Evolutionary conservation across 176 grass and related monocot genomes (phyloP).

Genomic region (Dactylis glomerata): DNA sequence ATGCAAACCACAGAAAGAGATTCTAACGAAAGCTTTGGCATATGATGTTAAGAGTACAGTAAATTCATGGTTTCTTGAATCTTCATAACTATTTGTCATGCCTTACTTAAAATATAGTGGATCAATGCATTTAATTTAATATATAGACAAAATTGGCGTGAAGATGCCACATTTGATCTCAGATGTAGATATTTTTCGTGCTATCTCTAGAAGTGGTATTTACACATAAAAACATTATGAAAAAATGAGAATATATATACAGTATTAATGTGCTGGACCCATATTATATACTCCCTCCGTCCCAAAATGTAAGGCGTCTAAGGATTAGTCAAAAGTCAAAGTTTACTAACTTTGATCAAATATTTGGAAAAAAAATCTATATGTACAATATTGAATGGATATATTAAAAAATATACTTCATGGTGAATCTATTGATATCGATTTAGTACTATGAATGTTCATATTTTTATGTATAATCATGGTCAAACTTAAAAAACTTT

Average conservation of each 20-base stretch:
- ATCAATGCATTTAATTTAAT: not conserved
- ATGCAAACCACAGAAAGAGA: not conserved
- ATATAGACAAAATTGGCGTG: not conserved
- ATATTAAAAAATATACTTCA: too few species aligned
- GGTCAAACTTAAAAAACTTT: too few species aligned
- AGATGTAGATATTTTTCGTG: constrained; percentile 10
- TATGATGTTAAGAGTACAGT: not conserved
- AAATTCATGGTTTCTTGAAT: not conserved
- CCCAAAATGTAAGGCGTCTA: too few species aligned
- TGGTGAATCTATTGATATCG: too few species aligned
- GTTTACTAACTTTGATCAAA: too few species aligned
- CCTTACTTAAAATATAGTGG: not conserved
- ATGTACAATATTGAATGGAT: too few species aligned
- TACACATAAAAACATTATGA: constrained; percentile 6
- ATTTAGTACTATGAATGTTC: too few species aligned
- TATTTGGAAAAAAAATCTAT: too few species aligned
- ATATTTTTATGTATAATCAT: too few species aligned
- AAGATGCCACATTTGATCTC: not conserved
- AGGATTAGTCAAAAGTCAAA: too few species aligned
- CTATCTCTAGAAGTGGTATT: not conserved
- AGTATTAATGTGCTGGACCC: not conserved
- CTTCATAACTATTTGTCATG: not conserved
- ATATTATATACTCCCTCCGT: too few species aligned
- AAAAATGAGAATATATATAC: not conserved
- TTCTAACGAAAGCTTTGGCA: not conserved